phyloP scores from a whole-genome alignment of 352 stramenopile genomes.

The Thalassiosira pacifica region DNA sequence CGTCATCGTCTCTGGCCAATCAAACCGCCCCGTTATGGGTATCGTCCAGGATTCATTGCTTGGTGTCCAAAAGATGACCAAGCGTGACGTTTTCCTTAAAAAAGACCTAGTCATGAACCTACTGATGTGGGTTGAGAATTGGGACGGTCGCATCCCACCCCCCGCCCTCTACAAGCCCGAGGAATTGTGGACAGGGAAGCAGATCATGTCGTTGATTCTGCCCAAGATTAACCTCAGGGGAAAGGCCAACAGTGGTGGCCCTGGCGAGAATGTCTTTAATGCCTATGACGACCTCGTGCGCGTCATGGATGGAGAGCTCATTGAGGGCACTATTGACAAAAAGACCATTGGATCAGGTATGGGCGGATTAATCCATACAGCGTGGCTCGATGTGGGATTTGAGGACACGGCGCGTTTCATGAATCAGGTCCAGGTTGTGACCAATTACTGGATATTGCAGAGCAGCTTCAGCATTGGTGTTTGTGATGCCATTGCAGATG shows the following conservation, averaged over 20 bases:
- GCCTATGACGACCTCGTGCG: conserved; percentile 97
- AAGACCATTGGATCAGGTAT: conserved; percentile 98
- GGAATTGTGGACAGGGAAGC: conserved; percentile 97
- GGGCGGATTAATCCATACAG: conserved; percentile 97
- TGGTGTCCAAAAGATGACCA: conserved; percentile 97
- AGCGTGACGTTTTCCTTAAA: conserved; percentile 97
- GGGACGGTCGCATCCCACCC: conserved; percentile 96
- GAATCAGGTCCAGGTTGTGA: conserved; percentile 96
- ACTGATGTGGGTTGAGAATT: conserved; percentile 97
- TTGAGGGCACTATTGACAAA: conserved; percentile 99
- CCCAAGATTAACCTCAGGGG: conserved; percentile 96
- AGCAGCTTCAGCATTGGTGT: conserved; percentile 98
- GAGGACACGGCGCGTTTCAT: conserved; percentile 89
- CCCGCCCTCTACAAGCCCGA: conserved; percentile 97
- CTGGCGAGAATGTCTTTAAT: conserved; percentile 92
- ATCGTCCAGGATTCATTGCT: conserved; percentile 98
- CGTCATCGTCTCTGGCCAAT: conserved; percentile 98
- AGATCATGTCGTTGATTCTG: conserved; percentile 97
- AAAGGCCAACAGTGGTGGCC: conserved; percentile 95
- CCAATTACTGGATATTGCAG: conserved; percentile 99
- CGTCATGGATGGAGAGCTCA: conserved; percentile 96
- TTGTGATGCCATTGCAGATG: conserved; percentile 98
- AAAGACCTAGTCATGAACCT: conserved; percentile 98
- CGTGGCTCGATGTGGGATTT: conserved; percentile 90
- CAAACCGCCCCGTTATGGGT: conserved; percentile 99